Conservation (phyloP, 805 yeast species). For the Starmerella apis region DNA sequence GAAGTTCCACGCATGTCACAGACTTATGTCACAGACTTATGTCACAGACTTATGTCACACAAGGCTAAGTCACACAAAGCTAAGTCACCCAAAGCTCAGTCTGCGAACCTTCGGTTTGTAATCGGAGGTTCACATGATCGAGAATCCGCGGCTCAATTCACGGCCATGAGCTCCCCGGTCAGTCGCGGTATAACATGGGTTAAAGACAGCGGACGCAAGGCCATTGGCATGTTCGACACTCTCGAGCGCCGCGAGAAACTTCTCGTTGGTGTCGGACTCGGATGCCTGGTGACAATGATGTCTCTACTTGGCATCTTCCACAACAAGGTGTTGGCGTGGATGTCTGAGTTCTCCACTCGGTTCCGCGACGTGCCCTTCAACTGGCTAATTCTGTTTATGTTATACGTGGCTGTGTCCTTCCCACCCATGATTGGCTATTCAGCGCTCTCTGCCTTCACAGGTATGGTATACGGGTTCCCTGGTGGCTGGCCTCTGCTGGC, state of each 20-base stretch:
- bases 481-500: slow-evolving; percentile 73
- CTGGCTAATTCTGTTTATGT: slow-evolving; percentile 37
- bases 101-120: no score
- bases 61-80: no score
- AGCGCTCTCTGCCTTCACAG: slow-evolving; percentile 52
- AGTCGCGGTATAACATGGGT: not conserved
- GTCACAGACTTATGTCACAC: not conserved
- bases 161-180: slow-evolving; percentile 3
- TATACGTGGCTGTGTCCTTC: slow-evolving; percentile 62
- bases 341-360: slow-evolving; percentile 28
- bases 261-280: slow-evolving; percentile 22
- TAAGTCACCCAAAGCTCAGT: no score
- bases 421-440: slow-evolving; percentile 88
- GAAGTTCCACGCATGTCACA: no score
- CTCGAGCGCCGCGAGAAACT: slow-evolving; percentile 22
- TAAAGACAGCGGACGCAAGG: slow-evolving; percentile 4
- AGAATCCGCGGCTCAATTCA: not conserved
- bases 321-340: slow-evolving; percentile 28
- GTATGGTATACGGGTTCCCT: slow-evolving; percentile 73
- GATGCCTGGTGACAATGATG: slow-evolving; percentile 21
- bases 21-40: no score
- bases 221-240: slow-evolving; percentile 18
- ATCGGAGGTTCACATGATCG: not conserved
- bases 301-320: slow-evolving; percentile 31
- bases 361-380: slow-evolving; percentile 31